Conservation (phyloP, 192 early-diverging fungal species). For the Backusella mclennaniae region DNA sequence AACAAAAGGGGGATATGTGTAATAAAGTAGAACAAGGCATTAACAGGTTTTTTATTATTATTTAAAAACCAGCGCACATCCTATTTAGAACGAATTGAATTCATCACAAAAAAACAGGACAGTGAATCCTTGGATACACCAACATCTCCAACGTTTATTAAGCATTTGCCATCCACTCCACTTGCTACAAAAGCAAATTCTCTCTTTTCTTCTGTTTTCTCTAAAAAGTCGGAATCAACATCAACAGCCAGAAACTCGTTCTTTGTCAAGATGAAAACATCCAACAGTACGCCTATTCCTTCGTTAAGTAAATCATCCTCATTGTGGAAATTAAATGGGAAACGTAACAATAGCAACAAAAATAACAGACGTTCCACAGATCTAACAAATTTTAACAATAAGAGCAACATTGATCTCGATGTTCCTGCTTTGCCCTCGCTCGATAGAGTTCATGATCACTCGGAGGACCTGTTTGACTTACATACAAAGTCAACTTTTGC, state of each 20-base stretch:
- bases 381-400: background rate
- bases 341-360: background rate
- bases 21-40: background rate
- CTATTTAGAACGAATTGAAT: background rate
- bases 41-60: background rate
- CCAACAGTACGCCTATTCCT: background rate
- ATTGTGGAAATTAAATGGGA: background rate
- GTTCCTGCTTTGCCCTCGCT: background rate
- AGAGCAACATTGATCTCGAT: background rate
- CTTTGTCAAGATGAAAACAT: background rate
- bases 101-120: background rate
- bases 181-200: background rate
- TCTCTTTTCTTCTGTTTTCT: background rate
- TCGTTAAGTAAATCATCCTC: background rate
- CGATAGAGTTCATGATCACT: background rate
- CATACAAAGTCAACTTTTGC: background rate
- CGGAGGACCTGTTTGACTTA: background rate
- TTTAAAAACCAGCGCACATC: background rate
- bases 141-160: background rate
- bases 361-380: constrained; percentile 4
- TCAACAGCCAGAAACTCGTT: background rate
- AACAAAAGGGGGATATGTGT: background rate
- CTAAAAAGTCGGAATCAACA: background rate
- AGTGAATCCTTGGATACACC: background rate
- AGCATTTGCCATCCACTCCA: background rate